Base-by-base conservation (phyloP, 1,284 basidiomycete species). In the Pulveroboletus sp. region DNA sequence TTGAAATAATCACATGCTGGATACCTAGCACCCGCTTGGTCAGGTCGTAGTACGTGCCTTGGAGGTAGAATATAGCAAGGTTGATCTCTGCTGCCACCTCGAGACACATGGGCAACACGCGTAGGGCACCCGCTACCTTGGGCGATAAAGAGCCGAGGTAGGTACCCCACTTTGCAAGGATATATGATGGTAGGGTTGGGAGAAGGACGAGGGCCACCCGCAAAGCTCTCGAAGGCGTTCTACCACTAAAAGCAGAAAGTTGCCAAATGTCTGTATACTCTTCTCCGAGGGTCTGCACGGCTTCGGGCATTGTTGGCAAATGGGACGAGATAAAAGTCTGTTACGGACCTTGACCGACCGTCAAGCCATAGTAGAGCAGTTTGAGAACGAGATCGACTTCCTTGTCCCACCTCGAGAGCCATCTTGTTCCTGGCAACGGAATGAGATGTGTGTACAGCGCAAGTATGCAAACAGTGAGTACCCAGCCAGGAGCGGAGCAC, bases 231-330 rank as follows among this genome's bases (percentile, higher is more conserved):
- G 82, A 75, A 15, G 83, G 85, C 35, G 74, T 67, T 17, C 71
- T 66, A 14, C 68, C 61, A 14, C 70, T 70, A 43, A 67, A 72
- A 18, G 74, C 67, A 15, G 86, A 84, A 55, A 85, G 83, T 52
- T 88, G 84, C 83, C 92, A 89, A 31, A 92, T 88, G 65, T 92
- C 91, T 1, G 92, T 94, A 68, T 96, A 96, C 70, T 96, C 93
- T 72, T 96, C 93, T 17, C 93, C 93, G 0, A 96, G 78, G 3
- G 91, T 94, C 72, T 94, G 92, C 4, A 79, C 81, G 4, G 87
- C 93, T 89, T 65, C 31, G 22, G 31, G 36, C 17, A 25, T 20
- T 43, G 43, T 56, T 58, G 62, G 54, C 43, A 18, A 47, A 50
- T n/a, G n/a, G 17, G 46, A 49, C 54, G 53, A 36, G 6, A 52